Evolutionary conservation across 306 rosid genomes (phyloP).

Genomic region (Psophocarpus tetragonolobus): DNA sequence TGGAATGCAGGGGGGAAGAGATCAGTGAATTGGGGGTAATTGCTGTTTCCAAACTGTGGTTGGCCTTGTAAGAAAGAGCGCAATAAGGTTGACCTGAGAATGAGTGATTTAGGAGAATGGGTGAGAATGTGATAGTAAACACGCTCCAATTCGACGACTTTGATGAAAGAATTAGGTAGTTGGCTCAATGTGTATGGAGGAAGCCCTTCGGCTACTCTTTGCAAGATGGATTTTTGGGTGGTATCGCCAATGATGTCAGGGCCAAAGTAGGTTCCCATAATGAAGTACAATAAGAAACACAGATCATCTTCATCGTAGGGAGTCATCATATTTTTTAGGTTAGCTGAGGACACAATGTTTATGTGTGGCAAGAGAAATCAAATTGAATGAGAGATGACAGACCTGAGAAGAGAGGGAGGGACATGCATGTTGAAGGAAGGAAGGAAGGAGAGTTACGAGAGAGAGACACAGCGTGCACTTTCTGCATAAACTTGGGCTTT

Average conservation of each 20-base stretch:
- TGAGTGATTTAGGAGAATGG: slow-evolving; percentile 52
- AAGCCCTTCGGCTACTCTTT: slow-evolving; percentile 64
- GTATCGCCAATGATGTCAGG: slow-evolving; percentile 53
- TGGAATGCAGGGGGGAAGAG: slow-evolving; percentile 56
- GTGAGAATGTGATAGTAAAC: slow-evolving; percentile 50
- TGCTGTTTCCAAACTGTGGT: slow-evolving; percentile 25
- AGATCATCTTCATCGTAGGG: slow-evolving; percentile 56
- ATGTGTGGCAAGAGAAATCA: too few relatives aligned
- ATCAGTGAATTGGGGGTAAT: slow-evolving; percentile 60
- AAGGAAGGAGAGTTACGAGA: too few relatives aligned
- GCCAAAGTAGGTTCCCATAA: slow-evolving; percentile 65
- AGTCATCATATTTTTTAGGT: slow-evolving; percentile 9
- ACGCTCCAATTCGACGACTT: slow-evolving; percentile 46
- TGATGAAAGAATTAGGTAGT: slow-evolving; percentile 47
- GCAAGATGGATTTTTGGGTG: slow-evolving; percentile 51
- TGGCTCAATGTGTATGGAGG: slow-evolving; percentile 60
- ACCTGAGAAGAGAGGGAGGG: too few relatives aligned
- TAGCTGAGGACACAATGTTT: neutral
- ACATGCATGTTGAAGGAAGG: too few relatives aligned
- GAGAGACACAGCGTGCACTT: too few relatives aligned
- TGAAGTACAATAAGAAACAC: slow-evolving; percentile 53
- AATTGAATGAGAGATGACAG: too few relatives aligned
- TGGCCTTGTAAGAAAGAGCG: slow-evolving; percentile 46
- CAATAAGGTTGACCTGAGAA: slow-evolving; percentile 36
- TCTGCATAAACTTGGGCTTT: too few relatives aligned